Evolutionary conservation across 805 yeast species (phyloP), one percentile per base, ranked within the genome.

Genomic region (Teunomyces cretensis): DNA sequence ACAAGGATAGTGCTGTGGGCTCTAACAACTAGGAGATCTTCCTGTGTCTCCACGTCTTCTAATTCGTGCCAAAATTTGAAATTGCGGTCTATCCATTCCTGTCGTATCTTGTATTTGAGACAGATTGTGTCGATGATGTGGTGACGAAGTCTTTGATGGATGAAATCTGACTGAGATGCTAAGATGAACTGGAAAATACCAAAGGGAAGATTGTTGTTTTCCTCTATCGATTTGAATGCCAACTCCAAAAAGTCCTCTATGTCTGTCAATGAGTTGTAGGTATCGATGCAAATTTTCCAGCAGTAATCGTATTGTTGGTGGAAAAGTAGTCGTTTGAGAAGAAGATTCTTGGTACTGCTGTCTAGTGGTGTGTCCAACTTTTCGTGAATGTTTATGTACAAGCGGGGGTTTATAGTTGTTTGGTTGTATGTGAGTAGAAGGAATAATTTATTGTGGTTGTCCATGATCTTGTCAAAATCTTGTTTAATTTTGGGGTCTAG

Each of bases 171-270:
- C 19, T 51, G 54, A 8, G 61, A 57, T 2, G 64, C 57, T 3
- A 55, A 24, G 2, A 70, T 43, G 2, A 66, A 56, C 33, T 55
- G 54, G 50, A 60, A 56, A 1, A 63, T 36, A 1, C 72, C 70
- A 33, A 68, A 51, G 4, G 42, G 43, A n/a, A 49, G 11, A 40
- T 61, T 55, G 30, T 58, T 51, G 32, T 50, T 49, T 4, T 50
- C 47, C 28, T 43, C 41, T 14, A 67, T 46, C 12, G 52, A 49
- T 3, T 45, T 36, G n/a, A 55, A 47, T 8, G 67, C 52, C 17
- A 58, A 45, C 12, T 65, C 73, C 26, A 68, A 51, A 31, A 63
- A 52, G 12, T 69, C 74, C 45, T 71, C 75, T 16, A 70, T 51
- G 41, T 70, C 76, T 14, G 56, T 57, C 13, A 72, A 54, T 13